phyloP scores from a whole-genome alignment of 495 filamentous ascomycete genomes.

The Daldinia bambusicola region DNA sequence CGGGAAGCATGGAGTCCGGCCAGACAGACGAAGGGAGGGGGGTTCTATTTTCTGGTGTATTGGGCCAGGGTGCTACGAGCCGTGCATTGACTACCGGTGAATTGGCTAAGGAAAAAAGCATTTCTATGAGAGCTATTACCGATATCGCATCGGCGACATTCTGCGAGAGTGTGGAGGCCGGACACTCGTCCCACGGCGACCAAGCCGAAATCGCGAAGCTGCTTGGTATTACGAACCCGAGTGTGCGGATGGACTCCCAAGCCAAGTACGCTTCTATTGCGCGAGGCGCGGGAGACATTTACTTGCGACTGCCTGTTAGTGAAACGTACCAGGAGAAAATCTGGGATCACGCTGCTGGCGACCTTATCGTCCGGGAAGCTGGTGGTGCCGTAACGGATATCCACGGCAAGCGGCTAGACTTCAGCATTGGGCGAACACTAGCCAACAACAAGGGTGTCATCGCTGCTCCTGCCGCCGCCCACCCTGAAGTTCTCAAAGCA shows the following conservation, averaged over 20 bases:
- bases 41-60: constrained; percentile 83
- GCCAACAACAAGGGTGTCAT: constrained; percentile 91
- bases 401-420: constrained; percentile 81
- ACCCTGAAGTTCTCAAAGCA: constrained; percentile 78
- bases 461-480: constrained; percentile 79
- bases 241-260: constrained; percentile 95
- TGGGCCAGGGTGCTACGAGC: constrained; percentile 79
- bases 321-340: constrained; percentile 98
- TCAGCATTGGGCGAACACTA: constrained; percentile 86
- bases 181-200: constrained; percentile 87
- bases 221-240: constrained; percentile 84
- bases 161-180: constrained; percentile 94
- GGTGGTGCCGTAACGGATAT: constrained; percentile 92
- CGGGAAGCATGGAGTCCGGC: constrained; percentile 71
- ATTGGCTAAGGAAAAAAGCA: constrained; percentile 68
- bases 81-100: constrained; percentile 70
- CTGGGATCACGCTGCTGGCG: constrained; percentile 99
- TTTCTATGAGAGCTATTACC: constrained; percentile 79
- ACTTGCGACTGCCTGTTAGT: constrained; percentile 84
- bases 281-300: constrained; percentile 94
- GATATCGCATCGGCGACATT: constrained; percentile 84
- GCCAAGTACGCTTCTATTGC: constrained; percentile 97
- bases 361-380: constrained; percentile 92
- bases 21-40: constrained; percentile 76
- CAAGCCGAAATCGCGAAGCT: constrained; percentile 83